Percentiles rank a stretch among this genome's conserved stretches.
These are phyloP conservation scores for Aspergillus puulaauensis DNA, from an alignment of 2,329 filamentous ascomycete species.

Conservation along the genomic window DNA sequence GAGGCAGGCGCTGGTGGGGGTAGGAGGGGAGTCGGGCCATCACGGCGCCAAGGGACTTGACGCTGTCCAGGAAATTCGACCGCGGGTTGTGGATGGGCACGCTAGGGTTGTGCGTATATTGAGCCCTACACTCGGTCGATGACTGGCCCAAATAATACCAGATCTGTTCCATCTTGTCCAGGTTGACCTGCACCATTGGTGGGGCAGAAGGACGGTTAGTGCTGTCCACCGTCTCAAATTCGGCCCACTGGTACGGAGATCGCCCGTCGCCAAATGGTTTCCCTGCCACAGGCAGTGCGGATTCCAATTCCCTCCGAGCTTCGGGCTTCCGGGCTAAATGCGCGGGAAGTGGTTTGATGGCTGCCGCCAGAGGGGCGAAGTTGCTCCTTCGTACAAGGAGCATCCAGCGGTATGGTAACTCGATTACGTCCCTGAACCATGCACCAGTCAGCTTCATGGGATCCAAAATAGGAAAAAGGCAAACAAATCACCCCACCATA, in stretches of 20 bases:
- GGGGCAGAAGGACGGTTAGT: slow-evolving; percentile 57
- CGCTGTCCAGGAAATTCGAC: slow-evolving; percentile 51
- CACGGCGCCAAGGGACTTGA: slow-evolving; percentile 40
- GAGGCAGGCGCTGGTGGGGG: slow-evolving; percentile 29
- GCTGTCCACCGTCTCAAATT: slow-evolving; percentile 66
- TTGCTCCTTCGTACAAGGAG: slow-evolving; percentile 51
- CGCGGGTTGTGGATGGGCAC: slow-evolving; percentile 48
- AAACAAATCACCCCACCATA: slow-evolving; percentile 10
- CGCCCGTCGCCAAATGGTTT: slow-evolving; percentile 63
- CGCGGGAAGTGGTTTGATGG: slow-evolving; percentile 48
- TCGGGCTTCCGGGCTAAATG: slow-evolving; percentile 53
- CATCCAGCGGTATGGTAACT: slow-evolving; percentile 60
- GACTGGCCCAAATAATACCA: slow-evolving; percentile 86
- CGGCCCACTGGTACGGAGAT: slow-evolving; percentile 67
- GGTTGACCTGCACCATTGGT: slow-evolving; percentile 67
- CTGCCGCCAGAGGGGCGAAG: slow-evolving; percentile 46
- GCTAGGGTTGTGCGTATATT: slow-evolving; percentile 79
- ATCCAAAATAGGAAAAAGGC: slow-evolving; percentile 11
- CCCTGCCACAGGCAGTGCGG: slow-evolving; percentile 64
- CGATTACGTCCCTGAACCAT: slow-evolving; percentile 48
- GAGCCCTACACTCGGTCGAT: slow-evolving; percentile 86
- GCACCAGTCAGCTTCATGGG: slow-evolving; percentile 14
- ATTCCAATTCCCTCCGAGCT: slow-evolving; percentile 54
- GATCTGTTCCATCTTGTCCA: slow-evolving; percentile 70
- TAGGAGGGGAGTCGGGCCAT: slow-evolving; percentile 26